Percentiles rank a stretch among this genome's conserved stretches.
Evolutionary conservation across 1,139 yeast species (phyloP).

Genomic region (Protomyces gravidus): DNA sequence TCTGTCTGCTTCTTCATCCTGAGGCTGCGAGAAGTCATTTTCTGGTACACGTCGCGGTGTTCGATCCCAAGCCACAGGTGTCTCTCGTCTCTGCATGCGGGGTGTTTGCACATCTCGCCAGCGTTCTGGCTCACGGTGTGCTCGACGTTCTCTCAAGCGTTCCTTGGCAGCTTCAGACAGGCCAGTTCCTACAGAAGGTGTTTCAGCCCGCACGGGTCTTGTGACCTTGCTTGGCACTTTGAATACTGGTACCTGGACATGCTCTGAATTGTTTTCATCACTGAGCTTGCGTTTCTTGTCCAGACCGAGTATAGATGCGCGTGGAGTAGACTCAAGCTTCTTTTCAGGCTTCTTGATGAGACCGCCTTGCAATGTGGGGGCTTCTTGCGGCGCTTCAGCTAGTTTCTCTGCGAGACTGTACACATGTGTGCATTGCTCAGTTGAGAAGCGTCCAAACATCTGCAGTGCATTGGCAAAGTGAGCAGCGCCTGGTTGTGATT

Average conservation of each 20-base stretch:
- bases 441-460: slow-evolving; percentile 29
- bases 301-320: slow-evolving; percentile 6
- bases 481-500: slow-evolving; percentile 17
- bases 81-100: not conserved
- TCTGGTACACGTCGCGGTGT: slow-evolving; percentile 15
- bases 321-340: not conserved
- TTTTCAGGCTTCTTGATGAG: slow-evolving; percentile 13
- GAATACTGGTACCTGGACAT: slow-evolving; percentile 10
- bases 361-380: slow-evolving; percentile 5
- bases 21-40: slow-evolving; percentile 26
- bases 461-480: slow-evolving; percentile 25
- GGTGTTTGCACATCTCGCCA: slow-evolving; percentile 13
- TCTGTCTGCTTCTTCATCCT: slow-evolving; percentile 33
- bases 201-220: slow-evolving; percentile 30
- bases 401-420: not conserved
- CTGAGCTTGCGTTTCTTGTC: slow-evolving; percentile 14
- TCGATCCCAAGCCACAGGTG: slow-evolving; percentile 5
- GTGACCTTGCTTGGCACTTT: slow-evolving; percentile 2
- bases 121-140: slow-evolving; percentile 8
- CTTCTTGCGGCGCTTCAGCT: not conserved
- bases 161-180: slow-evolving; percentile 33
- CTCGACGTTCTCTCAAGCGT: slow-evolving; percentile 27
- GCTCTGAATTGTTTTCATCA: slow-evolving; percentile 3
- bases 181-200: slow-evolving; percentile 34
- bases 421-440: slow-evolving; percentile 3